Evolutionary conservation across 805 yeast species (phyloP).

Genomic region (Phaffomyces antillensis): DNA sequence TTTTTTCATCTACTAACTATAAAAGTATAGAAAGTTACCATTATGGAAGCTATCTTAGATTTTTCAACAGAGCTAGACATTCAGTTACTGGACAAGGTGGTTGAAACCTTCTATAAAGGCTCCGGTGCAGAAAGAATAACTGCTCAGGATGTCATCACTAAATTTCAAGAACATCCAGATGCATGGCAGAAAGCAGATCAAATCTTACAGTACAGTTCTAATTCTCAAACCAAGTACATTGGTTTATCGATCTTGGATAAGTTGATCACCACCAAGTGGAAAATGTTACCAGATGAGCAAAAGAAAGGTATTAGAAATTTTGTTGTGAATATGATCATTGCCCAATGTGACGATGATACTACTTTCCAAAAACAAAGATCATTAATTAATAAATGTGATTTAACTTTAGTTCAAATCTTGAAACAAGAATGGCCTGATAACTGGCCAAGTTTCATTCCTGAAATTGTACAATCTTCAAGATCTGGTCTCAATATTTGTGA

Average conservation of each 20-base stretch:
- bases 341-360: constrained; percentile 79
- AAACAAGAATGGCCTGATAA: constrained; percentile 99
- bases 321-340: constrained; percentile 86
- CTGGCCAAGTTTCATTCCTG: constrained; percentile 97
- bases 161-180: constrained; percentile 90
- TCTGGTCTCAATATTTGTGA: constrained; percentile 92
- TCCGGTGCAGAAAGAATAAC: constrained; percentile 58
- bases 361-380: constrained; percentile 68
- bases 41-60: constrained; percentile 87
- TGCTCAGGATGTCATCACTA: constrained; percentile 66
- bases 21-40: not conserved
- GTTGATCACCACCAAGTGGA: constrained; percentile 90
- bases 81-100: constrained; percentile 71
- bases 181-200: constrained; percentile 94
- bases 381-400: constrained; percentile 84
- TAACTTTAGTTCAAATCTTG: constrained; percentile 87
- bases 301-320: constrained; percentile 91
- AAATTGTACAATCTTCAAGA: constrained; percentile 76
- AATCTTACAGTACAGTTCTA: constrained; percentile 68
- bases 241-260: constrained; percentile 88
- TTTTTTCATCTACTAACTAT: constrained; percentile 3
- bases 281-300: constrained; percentile 80
- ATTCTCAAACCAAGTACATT: constrained; percentile 86
- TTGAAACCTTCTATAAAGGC: constrained; percentile 76
- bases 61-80: constrained; percentile 81